Conservation (phyloP, 2,329 filamentous ascomycete species). For the Sporothrix inflata region DNA sequence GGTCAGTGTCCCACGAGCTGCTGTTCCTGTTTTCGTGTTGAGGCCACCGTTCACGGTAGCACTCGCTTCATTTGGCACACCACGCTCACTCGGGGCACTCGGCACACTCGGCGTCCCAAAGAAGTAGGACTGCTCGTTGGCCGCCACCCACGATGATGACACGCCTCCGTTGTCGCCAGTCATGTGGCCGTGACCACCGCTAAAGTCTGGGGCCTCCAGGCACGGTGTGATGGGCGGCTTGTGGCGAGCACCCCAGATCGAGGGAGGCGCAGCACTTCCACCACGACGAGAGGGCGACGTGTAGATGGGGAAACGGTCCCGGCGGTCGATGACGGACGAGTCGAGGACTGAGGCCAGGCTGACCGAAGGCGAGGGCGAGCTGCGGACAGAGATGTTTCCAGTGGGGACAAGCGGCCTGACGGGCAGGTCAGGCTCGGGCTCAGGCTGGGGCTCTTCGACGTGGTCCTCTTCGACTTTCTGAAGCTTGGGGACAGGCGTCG, state of each 20-base stretch:
- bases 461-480: background rate
- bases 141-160: background rate
- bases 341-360: conserved; percentile 1
- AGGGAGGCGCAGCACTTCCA: conserved; percentile 21
- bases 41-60: background rate
- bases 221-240: conserved; percentile 31
- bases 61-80: background rate
- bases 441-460: background rate
- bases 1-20: too few relatives aligned
- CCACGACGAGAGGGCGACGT: conserved; percentile 25
- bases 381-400: conserved; percentile 18
- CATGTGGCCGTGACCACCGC: background rate
- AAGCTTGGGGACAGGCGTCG: background rate
- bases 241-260: conserved; percentile 26
- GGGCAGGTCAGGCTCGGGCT: background rate
- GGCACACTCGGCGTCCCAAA: conserved; percentile 18
- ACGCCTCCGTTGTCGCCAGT: background rate
- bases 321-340: background rate
- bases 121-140: conserved; percentile 20
- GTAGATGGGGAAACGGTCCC: conserved; percentile 5
- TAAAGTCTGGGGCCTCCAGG: conserved; percentile 20
- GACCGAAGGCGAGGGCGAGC: conserved; percentile 27
- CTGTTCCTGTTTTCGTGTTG: background rate
- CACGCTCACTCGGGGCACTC: background rate
- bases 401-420: background rate